These are phyloP conservation scores for Trichoderma erinaceum DNA, from an alignment of 495 filamentous ascomycete species.

Conservation along the genomic window DNA sequence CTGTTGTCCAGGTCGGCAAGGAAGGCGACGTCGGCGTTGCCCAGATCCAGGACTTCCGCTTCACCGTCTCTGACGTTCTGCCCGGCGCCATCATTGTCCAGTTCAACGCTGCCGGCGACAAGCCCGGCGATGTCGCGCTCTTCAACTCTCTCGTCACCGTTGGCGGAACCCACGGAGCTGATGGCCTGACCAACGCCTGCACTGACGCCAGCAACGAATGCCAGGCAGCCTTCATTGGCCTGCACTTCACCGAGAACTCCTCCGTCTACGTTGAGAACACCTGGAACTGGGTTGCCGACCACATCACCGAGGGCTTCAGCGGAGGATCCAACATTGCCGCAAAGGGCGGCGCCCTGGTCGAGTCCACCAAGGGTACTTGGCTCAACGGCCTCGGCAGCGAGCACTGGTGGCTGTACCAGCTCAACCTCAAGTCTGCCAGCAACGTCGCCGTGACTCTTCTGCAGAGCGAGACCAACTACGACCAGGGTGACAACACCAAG, in stretches of 20 bases:
- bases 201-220: conserved; percentile 49
- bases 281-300: conserved; percentile 92
- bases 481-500: conserved; percentile 68
- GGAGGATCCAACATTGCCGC: conserved; percentile 33
- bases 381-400: conserved; percentile 65
- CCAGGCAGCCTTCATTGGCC: conserved; percentile 67
- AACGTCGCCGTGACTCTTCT: conserved; percentile 75
- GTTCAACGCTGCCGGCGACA: conserved; percentile 67
- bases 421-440: conserved; percentile 62
- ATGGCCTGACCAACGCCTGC: conserved; percentile 54
- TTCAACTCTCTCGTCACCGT: conserved; percentile 90
- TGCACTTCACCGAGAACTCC: conserved; percentile 69
- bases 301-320: conserved; percentile 41
- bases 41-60: conserved; percentile 51
- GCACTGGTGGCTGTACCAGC: conserved; percentile 71
- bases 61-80: conserved; percentile 35
- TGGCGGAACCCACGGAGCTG: conserved; percentile 71
- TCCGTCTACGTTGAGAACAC: conserved; percentile 76
- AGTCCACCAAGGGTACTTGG: conserved; percentile 54
- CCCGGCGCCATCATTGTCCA: conserved; percentile 62
- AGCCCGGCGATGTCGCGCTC: conserved; percentile 60
- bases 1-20: conserved; percentile 48
- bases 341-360: conserved; percentile 50
- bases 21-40: conserved; percentile 46
- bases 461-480: conserved; percentile 88